phyloP scores from a whole-genome alignment of 2,329 filamentous ascomycete genomes.

The Trichoderma koningii region DNA sequence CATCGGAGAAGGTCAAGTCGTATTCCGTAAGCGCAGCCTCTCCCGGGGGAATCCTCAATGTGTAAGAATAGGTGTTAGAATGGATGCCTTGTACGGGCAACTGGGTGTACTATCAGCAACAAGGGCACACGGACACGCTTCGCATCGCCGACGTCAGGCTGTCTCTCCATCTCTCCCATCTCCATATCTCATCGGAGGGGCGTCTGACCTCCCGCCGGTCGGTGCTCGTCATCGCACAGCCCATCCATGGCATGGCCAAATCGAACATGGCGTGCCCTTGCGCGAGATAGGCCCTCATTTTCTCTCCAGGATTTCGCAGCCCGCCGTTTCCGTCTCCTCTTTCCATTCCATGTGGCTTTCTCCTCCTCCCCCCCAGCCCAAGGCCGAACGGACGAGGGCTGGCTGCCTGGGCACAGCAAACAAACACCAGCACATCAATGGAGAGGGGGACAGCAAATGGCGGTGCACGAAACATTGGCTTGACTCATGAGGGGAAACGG shows the following conservation, averaged over 20 bases:
- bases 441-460: conserved; percentile 6
- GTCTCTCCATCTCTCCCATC: not conserved
- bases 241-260: not conserved
- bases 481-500: conserved; percentile 24
- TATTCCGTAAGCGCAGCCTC: not conserved
- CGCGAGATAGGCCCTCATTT: not conserved
- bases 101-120: too few species aligned
- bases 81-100: too few species aligned
- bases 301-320: conserved; percentile 20
- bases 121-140: too few species aligned
- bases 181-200: not conserved
- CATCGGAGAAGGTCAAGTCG: too few species aligned
- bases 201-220: not conserved
- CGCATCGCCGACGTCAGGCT: conserved; percentile 3
- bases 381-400: not conserved
- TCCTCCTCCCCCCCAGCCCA: not conserved
- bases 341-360: too few species aligned
- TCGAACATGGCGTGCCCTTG: not conserved
- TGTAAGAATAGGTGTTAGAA: too few species aligned
- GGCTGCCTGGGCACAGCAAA: not conserved
- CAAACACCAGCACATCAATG: not conserved
- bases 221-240: conserved; percentile 24
- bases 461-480: conserved; percentile 9
- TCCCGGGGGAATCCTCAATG: too few species aligned
- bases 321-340: conserved; percentile 4